phyloP scores from a whole-genome alignment of 1,284 basidiomycete genomes.

The Leccinum angustisporum region DNA sequence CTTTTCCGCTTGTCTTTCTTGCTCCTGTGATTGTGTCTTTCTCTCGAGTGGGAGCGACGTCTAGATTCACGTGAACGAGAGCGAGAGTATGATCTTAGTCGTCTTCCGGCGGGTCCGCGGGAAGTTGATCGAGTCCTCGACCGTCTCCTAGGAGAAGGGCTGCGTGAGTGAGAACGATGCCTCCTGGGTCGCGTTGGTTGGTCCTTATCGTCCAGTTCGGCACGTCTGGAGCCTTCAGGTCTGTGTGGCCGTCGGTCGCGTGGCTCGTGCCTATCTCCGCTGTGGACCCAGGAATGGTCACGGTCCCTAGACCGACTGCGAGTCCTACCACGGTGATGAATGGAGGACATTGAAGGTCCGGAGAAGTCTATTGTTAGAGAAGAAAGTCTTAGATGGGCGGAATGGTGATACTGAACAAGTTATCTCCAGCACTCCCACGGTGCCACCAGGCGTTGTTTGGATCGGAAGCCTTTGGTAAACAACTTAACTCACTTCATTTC shows the following conservation, averaged over 20 bases:
- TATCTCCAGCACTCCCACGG: slow-evolving; percentile 1
- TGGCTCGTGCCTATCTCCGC: slow-evolving; percentile 17
- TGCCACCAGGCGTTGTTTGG: slow-evolving; percentile 27
- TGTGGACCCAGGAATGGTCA: slow-evolving; percentile 10
- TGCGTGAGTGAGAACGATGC: slow-evolving; percentile 24
- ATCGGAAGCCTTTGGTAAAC: slow-evolving; percentile 31
- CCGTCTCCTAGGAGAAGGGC: slow-evolving; percentile 22
- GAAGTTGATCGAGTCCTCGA: slow-evolving; percentile 31
- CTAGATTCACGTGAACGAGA: slow-evolving; percentile 26
- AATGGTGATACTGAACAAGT: slow-evolving; percentile 8
- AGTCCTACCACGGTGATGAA: slow-evolving; percentile 23
- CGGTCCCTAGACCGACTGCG: slow-evolving; percentile 17
- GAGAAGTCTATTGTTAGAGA: not conserved
- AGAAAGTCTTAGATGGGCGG: not conserved
- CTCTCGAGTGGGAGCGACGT: slow-evolving; percentile 31
- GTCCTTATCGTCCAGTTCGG: slow-evolving; percentile 11
- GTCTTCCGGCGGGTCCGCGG: slow-evolving; percentile 13
- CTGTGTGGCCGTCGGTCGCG: slow-evolving; percentile 20
- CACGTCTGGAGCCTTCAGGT: slow-evolving; percentile 13
- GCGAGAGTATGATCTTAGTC: slow-evolving; percentile 25
- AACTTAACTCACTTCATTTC: slow-evolving; percentile 14
- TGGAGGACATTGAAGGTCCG: slow-evolving; percentile 18
- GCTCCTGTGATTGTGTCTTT: slow-evolving; percentile 24
- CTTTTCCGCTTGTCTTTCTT: slow-evolving; percentile 35
- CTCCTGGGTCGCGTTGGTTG: slow-evolving; percentile 4